These are phyloP conservation scores for Pinus albicaulis DNA, from an alignment of 75 land plant species.

Conservation along the genomic window DNA sequence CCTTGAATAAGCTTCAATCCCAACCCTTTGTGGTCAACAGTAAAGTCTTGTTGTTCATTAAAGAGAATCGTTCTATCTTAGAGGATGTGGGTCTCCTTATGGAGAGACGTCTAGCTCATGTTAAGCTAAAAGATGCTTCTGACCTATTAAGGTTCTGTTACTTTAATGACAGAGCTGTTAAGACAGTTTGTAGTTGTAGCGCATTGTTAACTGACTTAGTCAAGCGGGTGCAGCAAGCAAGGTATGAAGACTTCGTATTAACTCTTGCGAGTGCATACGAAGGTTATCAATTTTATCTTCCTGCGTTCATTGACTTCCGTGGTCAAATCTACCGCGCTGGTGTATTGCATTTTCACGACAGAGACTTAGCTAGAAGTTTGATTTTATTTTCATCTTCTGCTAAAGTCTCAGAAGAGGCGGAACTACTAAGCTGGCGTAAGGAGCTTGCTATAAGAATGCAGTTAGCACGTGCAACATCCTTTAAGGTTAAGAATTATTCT, in stretches of 20 bases:
- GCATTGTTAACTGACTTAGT: conserved; percentile 7
- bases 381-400: neutral
- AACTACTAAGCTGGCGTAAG: neutral
- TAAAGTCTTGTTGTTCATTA: neutral
- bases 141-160: conserved; percentile 13
- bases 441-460: neutral
- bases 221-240: conserved; percentile 3
- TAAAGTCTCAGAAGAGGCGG: neutral
- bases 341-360: no score
- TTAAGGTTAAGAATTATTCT: neutral
- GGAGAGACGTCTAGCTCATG: neutral
- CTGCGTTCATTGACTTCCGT: conserved; percentile 23
- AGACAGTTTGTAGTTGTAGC: neutral
- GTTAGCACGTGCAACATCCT: neutral
- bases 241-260: conserved; percentile 19
- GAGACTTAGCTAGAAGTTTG: no score
- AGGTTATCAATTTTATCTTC: conserved; percentile 14
- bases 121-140: neutral
- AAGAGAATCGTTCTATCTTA: neutral
- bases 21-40: conserved; percentile 2
- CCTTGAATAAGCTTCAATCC: conserved; percentile 3
- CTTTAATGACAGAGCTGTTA: neutral
- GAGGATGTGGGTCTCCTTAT: conserved; percentile 5
- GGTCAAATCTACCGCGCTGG: conserved; percentile 12
- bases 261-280: conserved; percentile 12